Evolutionary conservation across 371 early-diverging fungal species (phyloP).

Genomic region (Mortierella sp.): DNA sequence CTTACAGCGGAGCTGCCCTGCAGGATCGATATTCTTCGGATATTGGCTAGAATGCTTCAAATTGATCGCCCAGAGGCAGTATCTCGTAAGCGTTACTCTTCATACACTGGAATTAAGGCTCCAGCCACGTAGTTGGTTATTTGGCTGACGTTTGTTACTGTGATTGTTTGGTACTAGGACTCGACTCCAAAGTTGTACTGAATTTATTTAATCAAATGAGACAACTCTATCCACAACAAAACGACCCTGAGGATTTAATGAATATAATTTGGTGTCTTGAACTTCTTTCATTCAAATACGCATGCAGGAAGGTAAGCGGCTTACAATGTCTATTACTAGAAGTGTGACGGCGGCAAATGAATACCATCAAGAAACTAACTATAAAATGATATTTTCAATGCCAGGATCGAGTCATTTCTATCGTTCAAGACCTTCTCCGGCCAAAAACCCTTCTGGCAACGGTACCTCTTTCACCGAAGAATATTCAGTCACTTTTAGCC

Average conservation of each 20-base stretch:
- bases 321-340: not conserved
- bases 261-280: conserved; percentile 45
- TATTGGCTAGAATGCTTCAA: conserved; percentile 34
- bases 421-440: conserved; percentile 15
- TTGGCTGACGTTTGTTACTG: not conserved
- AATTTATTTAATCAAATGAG: conserved; percentile 46
- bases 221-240: conserved; percentile 30
- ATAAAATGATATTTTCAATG: not conserved
- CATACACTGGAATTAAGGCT: not conserved
- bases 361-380: too few relatives aligned
- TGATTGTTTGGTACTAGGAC: conserved; percentile 8
- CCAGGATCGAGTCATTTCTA: conserved; percentile 32
- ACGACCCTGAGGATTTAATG: conserved; percentile 41
- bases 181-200: conserved; percentile 29
- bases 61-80: conserved; percentile 21
- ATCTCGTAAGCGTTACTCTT: conserved; percentile 23
- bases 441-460: conserved; percentile 20
- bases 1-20: conserved; percentile 45
- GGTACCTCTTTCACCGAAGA: conserved; percentile 30
- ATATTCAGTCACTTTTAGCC: conserved; percentile 33
- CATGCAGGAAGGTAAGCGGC: conserved; percentile 44
- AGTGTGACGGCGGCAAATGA: not conserved
- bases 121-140: not conserved
- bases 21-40: conserved; percentile 31
- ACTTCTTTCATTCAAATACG: conserved; percentile 37